These are phyloP conservation scores for Puccinia polysora DNA, from an alignment of 1,284 basidiomycete genomes.

Conservation along the genomic window DNA sequence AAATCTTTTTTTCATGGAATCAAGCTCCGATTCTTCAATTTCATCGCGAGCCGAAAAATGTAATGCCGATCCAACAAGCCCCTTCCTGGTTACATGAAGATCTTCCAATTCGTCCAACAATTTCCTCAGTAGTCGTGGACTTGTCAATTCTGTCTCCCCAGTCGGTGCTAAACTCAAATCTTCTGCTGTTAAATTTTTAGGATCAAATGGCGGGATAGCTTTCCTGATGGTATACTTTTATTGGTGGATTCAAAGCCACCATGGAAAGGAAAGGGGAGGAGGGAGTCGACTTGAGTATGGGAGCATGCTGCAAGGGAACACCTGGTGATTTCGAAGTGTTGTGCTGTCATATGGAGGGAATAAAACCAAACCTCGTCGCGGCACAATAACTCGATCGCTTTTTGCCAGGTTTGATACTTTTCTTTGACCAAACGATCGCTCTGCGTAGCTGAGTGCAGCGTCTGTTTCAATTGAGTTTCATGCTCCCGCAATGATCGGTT, in stretches of 20 bases:
- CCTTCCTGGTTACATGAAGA: constrained; percentile 9
- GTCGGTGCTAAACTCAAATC: not conserved
- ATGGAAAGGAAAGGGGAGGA: not conserved
- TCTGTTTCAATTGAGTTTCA: constrained; percentile 65
- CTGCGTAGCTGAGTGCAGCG: constrained; percentile 67
- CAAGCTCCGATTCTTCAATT: constrained; percentile 4
- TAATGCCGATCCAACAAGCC: not conserved
- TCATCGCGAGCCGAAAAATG: constrained; percentile 4
- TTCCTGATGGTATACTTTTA: constrained; percentile 26
- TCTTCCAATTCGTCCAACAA: constrained; percentile 40
- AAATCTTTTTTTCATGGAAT: not conserved
- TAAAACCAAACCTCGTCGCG: constrained; percentile 43
- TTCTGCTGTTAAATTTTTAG: not conserved
- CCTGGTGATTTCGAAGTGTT: not conserved
- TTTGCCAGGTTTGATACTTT: constrained; percentile 83
- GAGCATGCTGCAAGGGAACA: not conserved
- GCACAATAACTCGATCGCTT: constrained; percentile 63
- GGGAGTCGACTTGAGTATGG: not conserved
- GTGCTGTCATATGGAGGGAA: not conserved
- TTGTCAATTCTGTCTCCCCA: not conserved
- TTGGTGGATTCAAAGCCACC: not conserved
- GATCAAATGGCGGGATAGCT: constrained; percentile 7
- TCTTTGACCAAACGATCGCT: constrained; percentile 70
- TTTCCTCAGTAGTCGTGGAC: constrained; percentile 11
- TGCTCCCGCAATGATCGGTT: constrained; percentile 69